Conservation (phyloP, 176 grass and related monocot species). For the Sorghum bicolor region Sorghum_bicolor_NCBIv3 NC_012878.2:14997001-14997500, state of each 20-base stretch:
- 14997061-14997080: slow-evolving; percentile 62
- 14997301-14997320: background rate
- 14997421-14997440: too few species aligned
- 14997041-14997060: slow-evolving; percentile 56
- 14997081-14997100: slow-evolving; percentile 25
- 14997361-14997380: too few species aligned
- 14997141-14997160: slow-evolving; percentile 1
- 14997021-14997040: slow-evolving; percentile 57
- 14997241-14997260: background rate
- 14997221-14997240: background rate
- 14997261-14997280: background rate
- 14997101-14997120: background rate
- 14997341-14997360: background rate
- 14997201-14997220: slow-evolving; percentile 10
- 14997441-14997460: too few species aligned
- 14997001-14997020: slow-evolving; percentile 25
- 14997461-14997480: too few species aligned
- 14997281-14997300: background rate
- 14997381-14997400: too few species aligned
- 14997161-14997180: background rate
- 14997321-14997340: background rate
- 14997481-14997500: too few species aligned
- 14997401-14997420: too few species aligned
- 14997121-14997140: background rate
- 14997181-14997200: background rate